phyloP scores from a whole-genome alignment of 495 filamentous ascomycete genomes.

The Cetradonia linearis region DNA sequence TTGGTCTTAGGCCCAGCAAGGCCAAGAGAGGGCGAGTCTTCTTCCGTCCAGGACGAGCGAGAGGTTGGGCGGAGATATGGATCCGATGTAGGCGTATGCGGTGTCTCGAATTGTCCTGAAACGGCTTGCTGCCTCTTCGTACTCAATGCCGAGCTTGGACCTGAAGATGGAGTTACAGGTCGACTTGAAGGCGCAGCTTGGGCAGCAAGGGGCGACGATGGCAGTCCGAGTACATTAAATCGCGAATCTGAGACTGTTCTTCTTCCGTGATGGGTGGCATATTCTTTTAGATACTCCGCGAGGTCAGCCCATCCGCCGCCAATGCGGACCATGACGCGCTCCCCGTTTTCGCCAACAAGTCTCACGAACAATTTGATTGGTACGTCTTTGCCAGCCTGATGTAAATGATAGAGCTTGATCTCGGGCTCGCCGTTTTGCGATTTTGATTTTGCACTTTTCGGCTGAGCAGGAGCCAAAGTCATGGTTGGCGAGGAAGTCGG shows the following conservation, averaged over 20 bases:
- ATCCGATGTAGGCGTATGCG: slow-evolving; percentile 9
- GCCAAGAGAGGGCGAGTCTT: slow-evolving; percentile 30
- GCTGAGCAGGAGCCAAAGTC: slow-evolving; percentile 53
- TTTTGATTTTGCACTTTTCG: slow-evolving; percentile 33
- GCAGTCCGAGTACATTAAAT: slow-evolving; percentile 23
- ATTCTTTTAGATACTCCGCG: slow-evolving; percentile 88
- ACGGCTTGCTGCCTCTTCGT: not conserved
- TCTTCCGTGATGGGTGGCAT: slow-evolving; percentile 74
- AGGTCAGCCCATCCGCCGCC: slow-evolving; percentile 95
- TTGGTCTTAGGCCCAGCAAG: slow-evolving; percentile 40
- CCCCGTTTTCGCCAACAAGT: slow-evolving; percentile 77
- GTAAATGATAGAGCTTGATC: slow-evolving; percentile 86
- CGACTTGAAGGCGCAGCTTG: slow-evolving; percentile 13
- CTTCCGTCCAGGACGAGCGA: slow-evolving; percentile 14
- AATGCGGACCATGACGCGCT: slow-evolving; percentile 93
- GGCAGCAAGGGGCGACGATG: slow-evolving; percentile 10
- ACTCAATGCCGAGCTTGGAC: not conserved
- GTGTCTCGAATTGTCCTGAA: not conserved
- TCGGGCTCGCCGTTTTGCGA: slow-evolving; percentile 45
- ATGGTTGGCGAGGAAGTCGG: slow-evolving; percentile 43
- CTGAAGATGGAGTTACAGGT: slow-evolving; percentile 7
- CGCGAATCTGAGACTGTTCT: slow-evolving; percentile 26
- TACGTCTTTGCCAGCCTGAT: slow-evolving; percentile 66
- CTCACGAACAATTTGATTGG: slow-evolving; percentile 92
- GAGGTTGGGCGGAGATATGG: slow-evolving; percentile 5